A percentile compares a stretch with the other conserved stretches of the same genome.
phyloP scores from a whole-genome alignment of 2,329 filamentous ascomycete species.

The Neofusicoccum cordaticola region DNA sequence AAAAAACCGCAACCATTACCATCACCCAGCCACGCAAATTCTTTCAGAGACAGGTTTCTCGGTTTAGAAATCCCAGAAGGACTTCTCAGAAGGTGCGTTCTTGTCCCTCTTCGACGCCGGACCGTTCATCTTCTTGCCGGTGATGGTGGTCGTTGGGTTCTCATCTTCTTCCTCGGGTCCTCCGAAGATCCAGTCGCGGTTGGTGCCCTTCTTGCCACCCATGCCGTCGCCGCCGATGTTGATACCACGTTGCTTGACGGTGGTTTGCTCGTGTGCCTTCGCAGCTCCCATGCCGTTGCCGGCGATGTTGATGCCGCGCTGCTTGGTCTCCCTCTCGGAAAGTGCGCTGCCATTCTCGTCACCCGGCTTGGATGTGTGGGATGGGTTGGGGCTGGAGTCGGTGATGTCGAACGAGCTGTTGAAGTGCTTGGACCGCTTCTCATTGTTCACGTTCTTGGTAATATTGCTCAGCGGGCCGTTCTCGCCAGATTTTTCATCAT shows the following conservation, averaged over 20 bases:
- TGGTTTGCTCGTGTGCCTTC: slow-evolving; percentile 43
- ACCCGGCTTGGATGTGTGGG: slow-evolving; percentile 30
- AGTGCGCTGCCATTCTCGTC: slow-evolving; percentile 31
- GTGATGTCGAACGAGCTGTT: slow-evolving; percentile 73
- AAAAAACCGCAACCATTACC: neutral
- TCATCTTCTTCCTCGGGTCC: slow-evolving; percentile 31
- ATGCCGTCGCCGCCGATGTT: slow-evolving; percentile 42
- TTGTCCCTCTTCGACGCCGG: neutral
- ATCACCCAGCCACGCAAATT: neutral
- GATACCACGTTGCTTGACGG: slow-evolving; percentile 29
- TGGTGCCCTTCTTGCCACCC: slow-evolving; percentile 37
- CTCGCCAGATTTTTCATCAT: slow-evolving; percentile 48
- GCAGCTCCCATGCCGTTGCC: slow-evolving; percentile 58
- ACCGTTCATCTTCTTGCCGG: slow-evolving; percentile 14
- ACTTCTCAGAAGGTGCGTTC: slow-evolving; percentile 17
- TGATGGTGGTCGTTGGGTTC: slow-evolving; percentile 6
- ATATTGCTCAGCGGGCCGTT: slow-evolving; percentile 59
- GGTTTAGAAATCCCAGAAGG: slow-evolving; percentile 32
- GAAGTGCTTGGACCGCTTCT: slow-evolving; percentile 73
- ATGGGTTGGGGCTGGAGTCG: slow-evolving; percentile 60
- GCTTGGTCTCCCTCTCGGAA: slow-evolving; percentile 27
- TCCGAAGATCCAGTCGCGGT: slow-evolving; percentile 42
- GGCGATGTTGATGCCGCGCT: neutral
- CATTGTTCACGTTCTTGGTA: slow-evolving; percentile 70
- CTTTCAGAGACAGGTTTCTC: neutral